Percentiles rank a stretch among this genome's conserved stretches.
Conservation (phyloP, 371 early-diverging fungal species). For the Mucor circinelloides region DNA sequence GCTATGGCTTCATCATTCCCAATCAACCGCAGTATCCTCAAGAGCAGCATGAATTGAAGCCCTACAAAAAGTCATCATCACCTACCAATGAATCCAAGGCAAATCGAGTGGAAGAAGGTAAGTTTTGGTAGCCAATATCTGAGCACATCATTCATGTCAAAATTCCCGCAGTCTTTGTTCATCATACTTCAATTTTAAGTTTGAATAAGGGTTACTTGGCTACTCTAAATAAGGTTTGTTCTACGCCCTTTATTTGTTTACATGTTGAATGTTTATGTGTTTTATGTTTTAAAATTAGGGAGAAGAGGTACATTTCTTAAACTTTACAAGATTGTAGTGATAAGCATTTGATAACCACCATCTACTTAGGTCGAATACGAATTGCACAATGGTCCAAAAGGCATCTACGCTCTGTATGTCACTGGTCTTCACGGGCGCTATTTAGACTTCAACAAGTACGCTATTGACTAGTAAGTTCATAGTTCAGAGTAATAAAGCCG, state of each 20-base stretch:
- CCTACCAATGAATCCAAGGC: background rate
- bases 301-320: background rate
- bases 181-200: constrained; percentile 7
- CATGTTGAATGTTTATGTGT: background rate
- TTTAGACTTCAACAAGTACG: background rate
- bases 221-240: constrained; percentile 7
- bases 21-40: background rate
- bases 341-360: background rate
- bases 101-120: background rate
- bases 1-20: constrained; percentile 10
- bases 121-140: background rate
- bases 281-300: constrained; percentile 6
- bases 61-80: background rate
- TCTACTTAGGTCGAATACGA: constrained; percentile 11
- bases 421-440: background rate
- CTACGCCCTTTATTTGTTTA: background rate
- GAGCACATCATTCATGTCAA: background rate
- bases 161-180: constrained; percentile 7
- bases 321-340: background rate
- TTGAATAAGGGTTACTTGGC: background rate
- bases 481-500: background rate
- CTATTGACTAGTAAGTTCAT: background rate
- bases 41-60: background rate
- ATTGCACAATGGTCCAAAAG: constrained; percentile 5
- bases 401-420: constrained; percentile 5